Percentiles rank a stretch among this genome's conserved stretches.
phyloP scores from a whole-genome alignment of 495 filamentous ascomycete genomes.

The Thermothielavioides terrestris region DNA sequence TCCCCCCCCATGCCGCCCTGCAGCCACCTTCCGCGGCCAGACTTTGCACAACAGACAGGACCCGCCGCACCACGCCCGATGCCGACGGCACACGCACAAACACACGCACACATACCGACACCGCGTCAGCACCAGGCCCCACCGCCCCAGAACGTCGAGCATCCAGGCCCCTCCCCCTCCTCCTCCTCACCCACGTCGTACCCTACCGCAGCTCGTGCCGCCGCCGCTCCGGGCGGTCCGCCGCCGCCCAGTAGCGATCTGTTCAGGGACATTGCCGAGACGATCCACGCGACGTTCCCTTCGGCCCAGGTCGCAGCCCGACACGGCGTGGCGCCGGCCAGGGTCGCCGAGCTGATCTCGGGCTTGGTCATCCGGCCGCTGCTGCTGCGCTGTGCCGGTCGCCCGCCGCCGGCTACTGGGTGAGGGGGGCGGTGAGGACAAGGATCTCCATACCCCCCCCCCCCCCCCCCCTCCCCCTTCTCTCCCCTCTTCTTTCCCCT shows the following conservation, averaged over 20 bases:
- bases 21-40: neutral
- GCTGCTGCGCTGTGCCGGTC: conserved; percentile 23
- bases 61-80: neutral
- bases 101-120: neutral
- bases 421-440: neutral
- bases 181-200: neutral
- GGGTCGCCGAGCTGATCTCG: conserved; percentile 37
- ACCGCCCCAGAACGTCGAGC: neutral
- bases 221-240: too few relatives aligned
- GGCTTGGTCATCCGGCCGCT: conserved; percentile 39
- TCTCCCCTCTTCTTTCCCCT: too few relatives aligned
- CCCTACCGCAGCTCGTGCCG: too few relatives aligned
- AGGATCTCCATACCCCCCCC: too few relatives aligned
- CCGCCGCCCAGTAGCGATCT: conserved; percentile 13
- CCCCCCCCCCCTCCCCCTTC: too few relatives aligned
- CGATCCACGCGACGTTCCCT: conserved; percentile 38
- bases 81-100: neutral
- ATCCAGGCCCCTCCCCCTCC: neutral
- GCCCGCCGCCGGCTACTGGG: neutral
- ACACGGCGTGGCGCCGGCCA: conserved; percentile 33
- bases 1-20: neutral
- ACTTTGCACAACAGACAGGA: neutral
- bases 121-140: neutral
- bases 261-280: conserved; percentile 43
- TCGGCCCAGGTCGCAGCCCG: conserved; percentile 36